Conservation (phyloP, 768 basidiomycete species). For the Boletus rubescentipes region DNA sequence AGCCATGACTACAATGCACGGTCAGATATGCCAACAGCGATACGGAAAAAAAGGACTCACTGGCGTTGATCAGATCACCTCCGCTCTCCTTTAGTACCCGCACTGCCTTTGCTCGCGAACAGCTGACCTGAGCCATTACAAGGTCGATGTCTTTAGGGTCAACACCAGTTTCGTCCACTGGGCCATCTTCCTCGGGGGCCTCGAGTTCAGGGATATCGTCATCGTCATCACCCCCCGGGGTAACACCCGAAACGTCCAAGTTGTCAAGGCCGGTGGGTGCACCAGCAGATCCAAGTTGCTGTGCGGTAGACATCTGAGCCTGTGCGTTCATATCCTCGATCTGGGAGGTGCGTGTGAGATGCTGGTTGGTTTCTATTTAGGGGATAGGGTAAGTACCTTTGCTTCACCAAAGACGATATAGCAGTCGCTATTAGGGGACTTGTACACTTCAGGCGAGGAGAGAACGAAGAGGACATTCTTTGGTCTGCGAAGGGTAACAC, state of each 20-base stretch:
- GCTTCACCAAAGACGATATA: constrained; percentile 99
- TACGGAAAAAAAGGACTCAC: constrained; percentile 50
- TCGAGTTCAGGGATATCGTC: constrained; percentile 86
- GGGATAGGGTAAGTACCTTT: constrained; percentile 51
- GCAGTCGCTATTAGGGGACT: constrained; percentile 94
- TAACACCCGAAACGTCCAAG: constrained; percentile 51
- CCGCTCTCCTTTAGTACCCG: constrained; percentile 87
- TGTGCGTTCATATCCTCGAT: constrained; percentile 87
- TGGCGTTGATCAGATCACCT: constrained; percentile 95
- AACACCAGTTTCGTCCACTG: constrained; percentile 82
- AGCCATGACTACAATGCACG: constrained; percentile 71
- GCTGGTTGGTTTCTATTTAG: background rate
- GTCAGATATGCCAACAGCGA: constrained; percentile 10
- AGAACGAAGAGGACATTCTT: constrained; percentile 97
- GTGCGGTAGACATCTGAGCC: constrained; percentile 73
- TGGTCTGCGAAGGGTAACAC: constrained; percentile 91
- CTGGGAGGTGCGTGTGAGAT: constrained; percentile 37
- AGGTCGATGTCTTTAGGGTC: constrained; percentile 95
- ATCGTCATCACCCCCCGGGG: constrained; percentile 57
- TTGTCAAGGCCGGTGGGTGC: constrained; percentile 41
- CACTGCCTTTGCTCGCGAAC: constrained; percentile 90
- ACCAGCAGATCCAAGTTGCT: constrained; percentile 65
- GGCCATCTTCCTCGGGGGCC: constrained; percentile 76
- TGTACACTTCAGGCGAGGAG: constrained; percentile 94
- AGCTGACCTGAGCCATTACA: constrained; percentile 86